These are phyloP conservation scores for Fusarium paranaense DNA, from an alignment of 2,329 filamentous ascomycete genomes.

Conservation along the genomic window DNA sequence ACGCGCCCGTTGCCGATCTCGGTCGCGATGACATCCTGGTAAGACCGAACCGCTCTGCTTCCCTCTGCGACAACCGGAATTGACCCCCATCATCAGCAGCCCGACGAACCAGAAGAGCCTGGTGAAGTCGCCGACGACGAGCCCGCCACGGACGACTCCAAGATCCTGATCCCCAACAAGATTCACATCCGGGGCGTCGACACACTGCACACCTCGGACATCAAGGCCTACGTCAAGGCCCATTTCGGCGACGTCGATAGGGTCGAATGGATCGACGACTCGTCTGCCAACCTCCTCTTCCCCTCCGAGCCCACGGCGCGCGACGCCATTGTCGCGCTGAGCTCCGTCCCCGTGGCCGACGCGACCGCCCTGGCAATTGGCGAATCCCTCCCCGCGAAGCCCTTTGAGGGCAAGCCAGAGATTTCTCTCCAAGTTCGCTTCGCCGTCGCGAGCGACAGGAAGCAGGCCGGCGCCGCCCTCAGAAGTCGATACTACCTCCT, in stretches of 20 bases:
- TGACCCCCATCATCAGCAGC: constrained; percentile 45
- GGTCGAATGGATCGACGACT: constrained; percentile 96
- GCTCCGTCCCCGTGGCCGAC: constrained; percentile 64
- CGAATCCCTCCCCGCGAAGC: constrained; percentile 77
- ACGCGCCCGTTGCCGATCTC: constrained; percentile 43
- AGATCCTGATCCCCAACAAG: constrained; percentile 62
- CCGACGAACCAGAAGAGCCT: constrained; percentile 52
- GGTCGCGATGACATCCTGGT: constrained; percentile 54
- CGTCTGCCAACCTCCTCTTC: constrained; percentile 89
- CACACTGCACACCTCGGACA: constrained; percentile 81
- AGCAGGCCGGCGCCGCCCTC: constrained; percentile 80
- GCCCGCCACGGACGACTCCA: constrained; percentile 41
- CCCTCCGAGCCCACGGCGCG: constrained; percentile 62
- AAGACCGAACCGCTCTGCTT: constrained; percentile 20
- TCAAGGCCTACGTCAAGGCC: constrained; percentile 78
- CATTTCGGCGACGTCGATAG: constrained; percentile 72
- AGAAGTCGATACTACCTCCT: constrained; percentile 92
- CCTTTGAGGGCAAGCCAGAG: constrained; percentile 75
- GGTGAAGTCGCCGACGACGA: constrained; percentile 54
- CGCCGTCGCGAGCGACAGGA: constrained; percentile 81
- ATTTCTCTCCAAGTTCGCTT: constrained; percentile 78
- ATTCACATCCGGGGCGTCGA: constrained; percentile 89
- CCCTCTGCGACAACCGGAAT: constrained; percentile 6
- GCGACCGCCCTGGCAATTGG: constrained; percentile 67
- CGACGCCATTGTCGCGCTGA: constrained; percentile 66